Evolutionary conservation across 1,284 basidiomycete genomes (phyloP).

Genomic region (Puccinia horiana): DNA sequence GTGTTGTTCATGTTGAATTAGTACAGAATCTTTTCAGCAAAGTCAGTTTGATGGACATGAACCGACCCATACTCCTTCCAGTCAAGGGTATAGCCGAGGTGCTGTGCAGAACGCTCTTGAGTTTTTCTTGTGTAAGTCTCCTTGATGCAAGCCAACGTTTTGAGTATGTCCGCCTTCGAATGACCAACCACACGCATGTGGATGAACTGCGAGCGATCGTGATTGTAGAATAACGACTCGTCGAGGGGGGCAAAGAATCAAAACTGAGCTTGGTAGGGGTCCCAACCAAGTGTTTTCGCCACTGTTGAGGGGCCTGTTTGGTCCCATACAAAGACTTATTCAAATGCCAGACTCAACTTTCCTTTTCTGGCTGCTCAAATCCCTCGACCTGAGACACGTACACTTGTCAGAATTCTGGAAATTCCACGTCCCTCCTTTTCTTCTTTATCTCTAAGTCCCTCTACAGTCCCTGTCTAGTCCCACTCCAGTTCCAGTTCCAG

Average conservation of each 20-base stretch:
- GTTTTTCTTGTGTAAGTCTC: not conserved
- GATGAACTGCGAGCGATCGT: no score
- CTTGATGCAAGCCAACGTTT: not conserved
- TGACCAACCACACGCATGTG: not conserved
- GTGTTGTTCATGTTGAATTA: not conserved
- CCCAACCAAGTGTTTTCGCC: not conserved
- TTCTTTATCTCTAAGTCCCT: no score
- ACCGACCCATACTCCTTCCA: not conserved
- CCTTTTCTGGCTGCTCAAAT: not conserved
- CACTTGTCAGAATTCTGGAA: no score
- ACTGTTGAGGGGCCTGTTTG: not conserved
- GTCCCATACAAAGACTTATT: slow-evolving; percentile 17
- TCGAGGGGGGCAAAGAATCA: no score
- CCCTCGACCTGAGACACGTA: slow-evolving; percentile 2
- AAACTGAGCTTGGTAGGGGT: no score
- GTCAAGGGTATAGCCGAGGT: no score
- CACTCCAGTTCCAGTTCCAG: no score
- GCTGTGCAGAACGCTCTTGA: not conserved
- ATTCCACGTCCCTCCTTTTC: no score
- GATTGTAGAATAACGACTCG: no score
- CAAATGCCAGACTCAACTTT: not conserved
- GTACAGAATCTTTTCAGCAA: not conserved
- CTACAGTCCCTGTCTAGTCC: no score
- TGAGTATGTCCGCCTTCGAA: not conserved
- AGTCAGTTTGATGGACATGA: not conserved